Conservation (phyloP, 1,284 basidiomycete genomes). For the Trichosporon sp. region DNA sequence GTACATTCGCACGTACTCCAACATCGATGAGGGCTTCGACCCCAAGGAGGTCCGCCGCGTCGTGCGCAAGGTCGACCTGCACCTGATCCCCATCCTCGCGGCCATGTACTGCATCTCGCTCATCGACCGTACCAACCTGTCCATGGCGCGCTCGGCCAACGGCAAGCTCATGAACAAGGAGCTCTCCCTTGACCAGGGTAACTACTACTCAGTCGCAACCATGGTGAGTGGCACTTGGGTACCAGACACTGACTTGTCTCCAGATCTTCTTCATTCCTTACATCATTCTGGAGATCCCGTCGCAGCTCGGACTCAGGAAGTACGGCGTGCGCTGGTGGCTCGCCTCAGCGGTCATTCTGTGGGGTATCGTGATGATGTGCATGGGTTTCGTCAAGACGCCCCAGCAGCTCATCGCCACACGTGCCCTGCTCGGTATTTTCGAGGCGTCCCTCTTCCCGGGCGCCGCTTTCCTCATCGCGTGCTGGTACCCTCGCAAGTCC, state of each 20-base stretch:
- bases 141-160: slow-evolving; percentile 25
- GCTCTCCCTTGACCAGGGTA: slow-evolving; percentile 26
- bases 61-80: slow-evolving; percentile 25
- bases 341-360: slow-evolving; percentile 35
- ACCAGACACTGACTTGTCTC: background rate
- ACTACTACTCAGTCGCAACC: slow-evolving; percentile 10
- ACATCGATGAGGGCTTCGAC: slow-evolving; percentile 23
- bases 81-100: slow-evolving; percentile 22
- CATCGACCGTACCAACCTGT: slow-evolving; percentile 32
- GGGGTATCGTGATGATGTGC: slow-evolving; percentile 48
- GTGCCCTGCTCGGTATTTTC: slow-evolving; percentile 37
- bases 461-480: slow-evolving; percentile 34
- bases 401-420: slow-evolving; percentile 33
- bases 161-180: slow-evolving; percentile 35
- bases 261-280: slow-evolving; percentile 52
- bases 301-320: slow-evolving; percentile 36
- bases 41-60: slow-evolving; percentile 18
- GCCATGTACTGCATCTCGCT: slow-evolving; percentile 27
- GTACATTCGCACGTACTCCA: background rate
- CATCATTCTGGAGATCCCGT: slow-evolving; percentile 52
- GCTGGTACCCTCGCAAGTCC: slow-evolving; percentile 32
- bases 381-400: slow-evolving; percentile 49
- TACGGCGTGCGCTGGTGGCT: slow-evolving; percentile 30
- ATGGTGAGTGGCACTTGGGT: slow-evolving; percentile 2
- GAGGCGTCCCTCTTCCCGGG: slow-evolving; percentile 39